Conservation (phyloP, 2,329 filamentous ascomycete species). For the Alternaria gansuensis region DNA sequence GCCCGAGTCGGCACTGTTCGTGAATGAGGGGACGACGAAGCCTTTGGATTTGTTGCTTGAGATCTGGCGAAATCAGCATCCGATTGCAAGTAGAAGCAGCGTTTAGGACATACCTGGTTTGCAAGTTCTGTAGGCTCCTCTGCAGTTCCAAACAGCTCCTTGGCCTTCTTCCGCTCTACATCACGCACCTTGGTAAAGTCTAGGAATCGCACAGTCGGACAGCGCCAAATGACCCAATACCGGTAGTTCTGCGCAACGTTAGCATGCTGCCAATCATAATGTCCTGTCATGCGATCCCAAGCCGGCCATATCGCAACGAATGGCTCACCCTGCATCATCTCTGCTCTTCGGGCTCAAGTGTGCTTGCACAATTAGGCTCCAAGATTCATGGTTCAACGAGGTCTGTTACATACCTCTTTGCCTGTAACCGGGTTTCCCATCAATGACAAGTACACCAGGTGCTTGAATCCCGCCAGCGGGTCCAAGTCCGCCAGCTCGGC, state of each 20-base stretch:
- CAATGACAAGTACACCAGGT: conserved; percentile 81
- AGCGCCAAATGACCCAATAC: conserved; percentile 88
- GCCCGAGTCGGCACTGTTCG: conserved; percentile 48
- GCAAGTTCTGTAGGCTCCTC: conserved; percentile 83
- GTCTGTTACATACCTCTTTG: conserved; percentile 74
- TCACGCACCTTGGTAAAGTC: conserved; percentile 94
- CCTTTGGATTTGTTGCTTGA: conserved; percentile 83
- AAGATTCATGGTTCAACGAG: conserved; percentile 6
- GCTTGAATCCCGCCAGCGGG: conserved; percentile 72
- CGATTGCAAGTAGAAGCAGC: not conserved
- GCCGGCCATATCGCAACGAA: not conserved
- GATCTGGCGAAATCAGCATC: conserved; percentile 63
- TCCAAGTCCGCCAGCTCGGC: conserved; percentile 87
- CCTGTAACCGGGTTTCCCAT: conserved; percentile 88
- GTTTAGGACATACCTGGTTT: conserved; percentile 27
- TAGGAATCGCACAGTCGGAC: conserved; percentile 84
- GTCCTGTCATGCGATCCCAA: not conserved
- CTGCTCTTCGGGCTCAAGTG: conserved; percentile 15
- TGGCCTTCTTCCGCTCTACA: conserved; percentile 77
- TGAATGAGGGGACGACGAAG: conserved; percentile 66
- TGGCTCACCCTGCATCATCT: conserved; percentile 2
- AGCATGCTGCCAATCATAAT: conserved; percentile 11
- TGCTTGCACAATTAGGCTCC: conserved; percentile 33
- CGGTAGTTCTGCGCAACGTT: conserved; percentile 76
- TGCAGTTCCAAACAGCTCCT: conserved; percentile 81